phyloP scores from a whole-genome alignment of 2,329 filamentous ascomycete species.

The Alternaria sp. region DNA sequence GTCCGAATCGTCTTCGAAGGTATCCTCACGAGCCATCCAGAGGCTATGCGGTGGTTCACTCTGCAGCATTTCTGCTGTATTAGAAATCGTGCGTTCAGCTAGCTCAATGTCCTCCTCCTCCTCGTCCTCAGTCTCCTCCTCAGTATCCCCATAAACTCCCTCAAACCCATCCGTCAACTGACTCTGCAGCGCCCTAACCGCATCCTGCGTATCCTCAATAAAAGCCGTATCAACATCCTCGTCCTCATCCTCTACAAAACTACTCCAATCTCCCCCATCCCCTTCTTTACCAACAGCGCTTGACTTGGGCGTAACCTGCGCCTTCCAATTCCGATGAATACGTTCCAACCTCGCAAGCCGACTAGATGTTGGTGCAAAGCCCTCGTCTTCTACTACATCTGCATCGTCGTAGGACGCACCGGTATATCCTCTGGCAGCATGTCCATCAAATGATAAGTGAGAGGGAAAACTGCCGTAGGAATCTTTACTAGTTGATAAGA shows the following conservation, averaged over 20 bases:
- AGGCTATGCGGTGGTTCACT: too few species aligned
- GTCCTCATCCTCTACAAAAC: not conserved
- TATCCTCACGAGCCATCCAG: not conserved
- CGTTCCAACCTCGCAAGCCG: slow-evolving; percentile 40
- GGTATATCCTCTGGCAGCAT: not conserved
- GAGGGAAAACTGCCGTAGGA: slow-evolving; percentile 50
- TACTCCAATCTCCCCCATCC: not conserved
- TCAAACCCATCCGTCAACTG: slow-evolving; percentile 48
- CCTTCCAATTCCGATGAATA: slow-evolving; percentile 38
- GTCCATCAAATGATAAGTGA: slow-evolving; percentile 23
- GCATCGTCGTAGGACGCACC: not conserved
- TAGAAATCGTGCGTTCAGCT: too few species aligned
- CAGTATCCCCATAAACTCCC: slow-evolving; percentile 30
- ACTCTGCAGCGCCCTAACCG: slow-evolving; percentile 53
- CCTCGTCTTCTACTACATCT: slow-evolving; percentile 9
- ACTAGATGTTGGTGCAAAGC: slow-evolving; percentile 23
- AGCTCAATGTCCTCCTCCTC: too few species aligned
- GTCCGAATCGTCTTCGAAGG: slow-evolving; percentile 1
- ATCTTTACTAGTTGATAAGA: slow-evolving; percentile 36
- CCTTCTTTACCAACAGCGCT: slow-evolving; percentile 8
- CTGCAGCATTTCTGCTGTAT: too few species aligned
- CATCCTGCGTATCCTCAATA: slow-evolving; percentile 57
- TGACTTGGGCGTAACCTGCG: slow-evolving; percentile 21
- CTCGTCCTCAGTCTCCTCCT: slow-evolving; percentile 1
- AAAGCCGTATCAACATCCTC: slow-evolving; percentile 33